These are phyloP conservation scores for Xylaria sp. DNA, from an alignment of 2,329 filamentous ascomycete genomes.

Conservation along the genomic window DNA sequence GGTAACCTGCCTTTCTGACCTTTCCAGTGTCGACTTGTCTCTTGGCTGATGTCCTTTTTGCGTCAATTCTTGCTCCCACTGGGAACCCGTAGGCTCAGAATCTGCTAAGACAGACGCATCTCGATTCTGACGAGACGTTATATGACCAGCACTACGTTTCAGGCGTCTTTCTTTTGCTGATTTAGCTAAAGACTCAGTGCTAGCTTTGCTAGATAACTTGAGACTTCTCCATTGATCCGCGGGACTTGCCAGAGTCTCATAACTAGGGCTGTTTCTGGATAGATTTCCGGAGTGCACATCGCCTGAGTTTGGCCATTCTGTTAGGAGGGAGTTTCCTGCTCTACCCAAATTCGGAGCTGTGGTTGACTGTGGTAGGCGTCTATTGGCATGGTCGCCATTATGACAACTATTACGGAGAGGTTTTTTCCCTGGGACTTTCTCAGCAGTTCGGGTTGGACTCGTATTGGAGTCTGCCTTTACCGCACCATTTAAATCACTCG, in stretches of 20 bases:
- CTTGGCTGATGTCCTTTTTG: constrained; percentile 31
- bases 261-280: neutral
- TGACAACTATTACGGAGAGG: neutral
- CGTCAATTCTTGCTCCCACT: constrained; percentile 38
- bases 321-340: neutral
- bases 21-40: constrained; percentile 31
- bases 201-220: constrained; percentile 40
- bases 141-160: constrained; percentile 35
- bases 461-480: neutral
- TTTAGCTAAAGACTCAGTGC: constrained; percentile 43
- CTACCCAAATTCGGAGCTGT: neutral
- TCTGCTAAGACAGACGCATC: constrained; percentile 28
- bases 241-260: neutral
- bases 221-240: constrained; percentile 41
- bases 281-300: neutral
- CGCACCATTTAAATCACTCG: neutral
- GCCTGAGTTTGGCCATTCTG: neutral
- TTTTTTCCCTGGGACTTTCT: neutral
- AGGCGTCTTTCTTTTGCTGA: constrained; percentile 43
- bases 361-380: neutral
- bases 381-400: neutral
- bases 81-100: constrained; percentile 31
- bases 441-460: neutral
- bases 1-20: constrained; percentile 33
- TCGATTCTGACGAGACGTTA: constrained; percentile 30